Conservation (phyloP, 2,329 filamentous ascomycete genomes). For the Curvularia eragrostidis region DNA sequence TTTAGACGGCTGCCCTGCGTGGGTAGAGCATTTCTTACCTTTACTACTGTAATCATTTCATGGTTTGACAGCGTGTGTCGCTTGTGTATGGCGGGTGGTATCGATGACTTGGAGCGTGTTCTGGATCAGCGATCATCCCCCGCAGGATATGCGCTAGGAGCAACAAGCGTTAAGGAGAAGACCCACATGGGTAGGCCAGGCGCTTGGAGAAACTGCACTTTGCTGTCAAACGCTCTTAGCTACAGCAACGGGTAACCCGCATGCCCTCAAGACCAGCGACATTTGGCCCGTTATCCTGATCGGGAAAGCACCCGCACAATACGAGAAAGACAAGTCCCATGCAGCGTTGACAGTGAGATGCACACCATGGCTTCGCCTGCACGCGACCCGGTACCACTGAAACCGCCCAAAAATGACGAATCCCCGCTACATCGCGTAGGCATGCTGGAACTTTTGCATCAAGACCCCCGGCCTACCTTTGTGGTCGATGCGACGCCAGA, state of each 20-base stretch:
- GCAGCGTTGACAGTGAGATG: slow-evolving; percentile 1
- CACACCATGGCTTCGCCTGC: slow-evolving; percentile 5
- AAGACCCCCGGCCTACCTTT: slow-evolving; percentile 31
- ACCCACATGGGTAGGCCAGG: slow-evolving; percentile 11
- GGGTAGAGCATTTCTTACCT: background rate
- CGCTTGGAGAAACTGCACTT: slow-evolving; percentile 6
- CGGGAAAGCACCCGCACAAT: slow-evolving; percentile 1
- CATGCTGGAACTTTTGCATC: slow-evolving; percentile 30
- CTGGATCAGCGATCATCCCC: background rate
- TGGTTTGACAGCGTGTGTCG: background rate
- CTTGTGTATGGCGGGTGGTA: background rate
- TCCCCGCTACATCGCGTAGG: slow-evolving; percentile 21
- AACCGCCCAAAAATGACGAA: slow-evolving; percentile 9
- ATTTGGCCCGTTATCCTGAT: background rate
- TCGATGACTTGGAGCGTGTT: background rate
- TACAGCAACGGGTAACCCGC: background rate
- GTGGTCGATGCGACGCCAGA: slow-evolving; percentile 18
- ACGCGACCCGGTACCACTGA: slow-evolving; percentile 8
- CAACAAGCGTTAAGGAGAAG: slow-evolving; percentile 4
- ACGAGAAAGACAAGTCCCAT: slow-evolving; percentile 6
- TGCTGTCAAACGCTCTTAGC: slow-evolving; percentile 3
- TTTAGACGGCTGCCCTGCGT: background rate
- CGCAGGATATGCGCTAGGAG: slow-evolving; percentile 4
- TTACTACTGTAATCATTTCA: background rate
- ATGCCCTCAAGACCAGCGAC: slow-evolving; percentile 7